A percentile compares a stretch with the other conserved stretches of the same genome.
Evolutionary conservation across 768 basidiomycete genomes (phyloP).

Genomic region (Suillus spraguei): DNA sequence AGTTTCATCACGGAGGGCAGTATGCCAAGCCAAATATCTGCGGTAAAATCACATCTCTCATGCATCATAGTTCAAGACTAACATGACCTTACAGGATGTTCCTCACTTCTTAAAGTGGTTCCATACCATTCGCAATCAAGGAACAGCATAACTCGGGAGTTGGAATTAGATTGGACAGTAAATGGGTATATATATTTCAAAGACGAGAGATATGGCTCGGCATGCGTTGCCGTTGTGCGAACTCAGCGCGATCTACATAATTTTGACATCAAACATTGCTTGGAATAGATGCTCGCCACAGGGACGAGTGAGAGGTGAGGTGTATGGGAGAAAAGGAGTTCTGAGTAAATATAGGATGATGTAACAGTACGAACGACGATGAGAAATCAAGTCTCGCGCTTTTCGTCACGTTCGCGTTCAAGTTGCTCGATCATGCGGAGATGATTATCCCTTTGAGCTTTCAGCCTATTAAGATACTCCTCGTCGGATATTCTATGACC

Average conservation of each 20-base stretch:
- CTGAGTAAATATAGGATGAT: background rate
- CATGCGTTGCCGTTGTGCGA: background rate
- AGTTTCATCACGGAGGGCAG: constrained; percentile 60
- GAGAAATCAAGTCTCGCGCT: constrained; percentile 13
- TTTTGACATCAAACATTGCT: background rate
- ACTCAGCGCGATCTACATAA: background rate
- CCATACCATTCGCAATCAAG: constrained; percentile 34
- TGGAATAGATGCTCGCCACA: background rate
- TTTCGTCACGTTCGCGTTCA: constrained; percentile 38
- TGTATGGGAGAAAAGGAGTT: background rate
- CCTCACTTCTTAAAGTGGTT: constrained; percentile 74
- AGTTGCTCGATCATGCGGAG: constrained; percentile 60
- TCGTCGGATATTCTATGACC: constrained; percentile 63
- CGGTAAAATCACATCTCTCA: constrained; percentile 38
- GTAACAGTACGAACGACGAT: background rate
- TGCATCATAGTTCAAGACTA: background rate
- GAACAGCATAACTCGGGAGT: constrained; percentile 1
- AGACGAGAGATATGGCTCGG: background rate
- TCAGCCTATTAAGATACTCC: constrained; percentile 65
- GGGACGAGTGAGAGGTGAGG: background rate
- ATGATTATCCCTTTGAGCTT: constrained; percentile 55
- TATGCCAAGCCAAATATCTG: constrained; percentile 64
- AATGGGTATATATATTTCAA: background rate
- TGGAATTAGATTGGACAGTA: background rate
- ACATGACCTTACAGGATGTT: constrained; percentile 54